phyloP scores from a whole-genome alignment of 345 rosid species.

The Geranium rotundifolium region DNA sequence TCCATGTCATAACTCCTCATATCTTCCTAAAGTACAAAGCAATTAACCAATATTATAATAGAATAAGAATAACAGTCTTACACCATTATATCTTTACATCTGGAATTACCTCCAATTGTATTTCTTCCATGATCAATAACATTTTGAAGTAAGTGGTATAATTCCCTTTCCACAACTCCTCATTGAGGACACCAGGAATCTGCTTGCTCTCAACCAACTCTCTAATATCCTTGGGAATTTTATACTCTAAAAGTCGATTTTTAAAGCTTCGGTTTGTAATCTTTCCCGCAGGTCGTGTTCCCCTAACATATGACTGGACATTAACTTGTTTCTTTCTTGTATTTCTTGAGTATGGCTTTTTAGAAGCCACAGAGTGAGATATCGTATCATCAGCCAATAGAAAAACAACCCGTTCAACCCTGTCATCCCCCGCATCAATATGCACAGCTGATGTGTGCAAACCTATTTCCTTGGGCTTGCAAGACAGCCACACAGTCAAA shows the following conservation, averaged over 20 bases:
- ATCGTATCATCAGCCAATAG: constrained; percentile 74
- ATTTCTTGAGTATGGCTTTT: constrained; percentile 42
- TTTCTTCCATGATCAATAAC: constrained; percentile 68
- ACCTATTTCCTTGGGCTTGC: constrained; percentile 61
- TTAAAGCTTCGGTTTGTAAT: constrained; percentile 1
- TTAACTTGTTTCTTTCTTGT: constrained; percentile 39
- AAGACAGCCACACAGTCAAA: constrained; percentile 63
- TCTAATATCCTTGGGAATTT: constrained; percentile 54
- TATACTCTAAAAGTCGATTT: constrained; percentile 55
- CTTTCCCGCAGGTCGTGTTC: constrained; percentile 37
- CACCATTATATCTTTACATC: background rate
- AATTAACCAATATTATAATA: constrained; percentile 3
- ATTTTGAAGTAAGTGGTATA: constrained; percentile 52
- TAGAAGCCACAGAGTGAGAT: constrained; percentile 47
- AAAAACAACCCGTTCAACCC: constrained; percentile 51
- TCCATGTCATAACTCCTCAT: constrained; percentile 74
- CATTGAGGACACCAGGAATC: constrained; percentile 31
- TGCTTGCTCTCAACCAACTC: constrained; percentile 49
- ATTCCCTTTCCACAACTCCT: constrained; percentile 33
- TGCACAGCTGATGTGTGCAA: constrained; percentile 53
- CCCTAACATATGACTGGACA: constrained; percentile 26
- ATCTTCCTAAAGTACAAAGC: constrained; percentile 43
- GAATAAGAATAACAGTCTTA: background rate
- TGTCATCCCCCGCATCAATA: constrained; percentile 41
- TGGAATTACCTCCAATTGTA: constrained; percentile 62